Evolutionary conservation across 2,329 filamentous ascomycete genomes (phyloP), one percentile per base, ranked within the genome.

Genomic region (Didymella glomerata): DNA sequence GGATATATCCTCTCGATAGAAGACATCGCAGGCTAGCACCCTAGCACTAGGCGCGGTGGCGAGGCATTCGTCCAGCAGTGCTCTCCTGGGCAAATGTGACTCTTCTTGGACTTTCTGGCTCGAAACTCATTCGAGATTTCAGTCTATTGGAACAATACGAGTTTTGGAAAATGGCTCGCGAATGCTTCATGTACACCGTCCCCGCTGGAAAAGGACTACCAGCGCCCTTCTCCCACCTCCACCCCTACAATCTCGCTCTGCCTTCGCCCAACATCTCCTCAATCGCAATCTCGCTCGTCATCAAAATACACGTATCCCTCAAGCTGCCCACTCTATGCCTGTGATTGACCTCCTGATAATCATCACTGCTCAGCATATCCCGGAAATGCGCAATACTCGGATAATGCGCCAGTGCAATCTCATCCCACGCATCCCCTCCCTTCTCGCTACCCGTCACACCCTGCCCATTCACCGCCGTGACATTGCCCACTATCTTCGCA

Each of bases 381-480:
- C 83, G 83, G 68, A 89, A 89, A 72, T 89, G 86, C 61, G 73
- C 63, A 34, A 88, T 83, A 49, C 81, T 86, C 3, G 87, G 86
- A 73, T 89, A 89, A 76, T 88, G 86, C 54, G 86, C 87, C 42
- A 89, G 78, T 0, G 86, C 86, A 61, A 89, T 81, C 74, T 89
- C 86, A 70, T 89, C 84, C 86, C 87, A 89, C 16, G 6, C n/a
- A 10, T 38, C 36, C 3, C 32, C 32, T 20, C 36, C 36, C 36
- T 20, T 40, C n/a, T 40, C 18, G 11, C n/a, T 10, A 4, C 36
- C 36, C 36, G 16, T 52, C 61, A 36, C 32, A n/a, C 32, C 14
- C 32, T 20, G 6, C n/a, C n/a, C n/a, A 11, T 38, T 38, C 3
- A 38, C 36, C 2, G 36, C 36, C 8, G 36, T 38, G n/a, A 38